Evolutionary conservation across 192 early-diverging fungal species (phyloP).

Genomic region (Rhizoclosmatium sp.): DNA sequence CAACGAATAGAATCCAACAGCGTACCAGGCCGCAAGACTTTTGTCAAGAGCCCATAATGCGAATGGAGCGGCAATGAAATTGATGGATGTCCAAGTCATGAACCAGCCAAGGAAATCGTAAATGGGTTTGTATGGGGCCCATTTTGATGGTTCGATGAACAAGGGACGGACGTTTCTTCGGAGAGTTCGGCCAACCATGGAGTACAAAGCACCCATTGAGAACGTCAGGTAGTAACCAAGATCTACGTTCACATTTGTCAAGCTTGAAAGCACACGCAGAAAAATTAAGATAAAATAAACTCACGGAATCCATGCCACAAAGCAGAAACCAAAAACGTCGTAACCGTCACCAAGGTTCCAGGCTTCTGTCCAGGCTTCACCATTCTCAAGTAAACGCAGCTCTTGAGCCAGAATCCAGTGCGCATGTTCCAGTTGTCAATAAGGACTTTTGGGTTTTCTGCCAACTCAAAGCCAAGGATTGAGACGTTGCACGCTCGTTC

Average conservation of each 20-base stretch:
- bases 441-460: slow-evolving; percentile 75
- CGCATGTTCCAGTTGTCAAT: slow-evolving; percentile 91
- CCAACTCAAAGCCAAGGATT: slow-evolving; percentile 75
- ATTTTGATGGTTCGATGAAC: slow-evolving; percentile 50
- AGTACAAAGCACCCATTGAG: slow-evolving; percentile 63
- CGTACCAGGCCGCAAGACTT: slow-evolving; percentile 33
- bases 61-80: slow-evolving; percentile 51
- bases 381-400: slow-evolving; percentile 84
- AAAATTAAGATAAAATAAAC: neutral
- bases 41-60: slow-evolving; percentile 31
- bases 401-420: slow-evolving; percentile 86
- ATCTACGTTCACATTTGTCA: neutral
- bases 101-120: slow-evolving; percentile 81
- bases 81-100: slow-evolving; percentile 40
- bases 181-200: slow-evolving; percentile 61
- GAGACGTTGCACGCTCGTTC: slow-evolving; percentile 81
- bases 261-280: neutral
- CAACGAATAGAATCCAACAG: slow-evolving; percentile 35
- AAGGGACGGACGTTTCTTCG: slow-evolving; percentile 72
- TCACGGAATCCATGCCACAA: slow-evolving; percentile 96
- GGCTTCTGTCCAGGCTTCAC: slow-evolving; percentile 44
- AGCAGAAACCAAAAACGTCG: slow-evolving; percentile 84
- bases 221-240: slow-evolving; percentile 62
- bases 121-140: slow-evolving; percentile 52
- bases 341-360: slow-evolving; percentile 71